Evolutionary conservation across 352 stramenopile genomes (phyloP).

Genomic region (Pythium dissimile): DNA sequence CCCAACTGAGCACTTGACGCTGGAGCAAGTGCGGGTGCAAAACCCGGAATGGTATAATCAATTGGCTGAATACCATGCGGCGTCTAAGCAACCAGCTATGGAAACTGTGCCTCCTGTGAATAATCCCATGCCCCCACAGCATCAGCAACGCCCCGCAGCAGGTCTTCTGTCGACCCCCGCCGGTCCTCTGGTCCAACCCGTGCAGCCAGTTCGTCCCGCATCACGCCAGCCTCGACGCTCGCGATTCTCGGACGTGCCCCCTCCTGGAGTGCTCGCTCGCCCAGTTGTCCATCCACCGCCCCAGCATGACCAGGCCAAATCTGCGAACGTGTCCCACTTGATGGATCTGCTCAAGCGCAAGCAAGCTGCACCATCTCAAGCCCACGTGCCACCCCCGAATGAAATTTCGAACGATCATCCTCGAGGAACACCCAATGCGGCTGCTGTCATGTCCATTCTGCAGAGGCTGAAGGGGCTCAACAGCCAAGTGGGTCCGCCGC

Average conservation of each 20-base stretch:
- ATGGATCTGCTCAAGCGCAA: slow-evolving; percentile 83
- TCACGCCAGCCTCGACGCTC: slow-evolving; percentile 31
- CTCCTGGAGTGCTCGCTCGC: slow-evolving; percentile 10
- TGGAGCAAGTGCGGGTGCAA: slow-evolving; percentile 84
- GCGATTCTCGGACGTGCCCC: slow-evolving; percentile 27
- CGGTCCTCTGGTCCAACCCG: background rate
- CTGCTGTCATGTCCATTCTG: slow-evolving; percentile 83
- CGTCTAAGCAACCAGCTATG: slow-evolving; percentile 18
- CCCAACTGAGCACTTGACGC: slow-evolving; percentile 79
- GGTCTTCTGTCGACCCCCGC: slow-evolving; percentile 12
- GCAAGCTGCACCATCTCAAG: slow-evolving; percentile 22
- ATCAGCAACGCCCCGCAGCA: background rate
- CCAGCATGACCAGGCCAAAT: slow-evolving; percentile 30
- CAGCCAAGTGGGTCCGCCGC: slow-evolving; percentile 14
- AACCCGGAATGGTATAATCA: slow-evolving; percentile 85
- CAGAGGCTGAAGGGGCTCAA: slow-evolving; percentile 75
- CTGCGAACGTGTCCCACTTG: slow-evolving; percentile 73
- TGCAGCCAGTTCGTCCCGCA: slow-evolving; percentile 10
- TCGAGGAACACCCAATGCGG: slow-evolving; percentile 45
- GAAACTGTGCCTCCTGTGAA: slow-evolving; percentile 13
- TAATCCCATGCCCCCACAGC: slow-evolving; percentile 6
- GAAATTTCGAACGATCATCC: slow-evolving; percentile 61
- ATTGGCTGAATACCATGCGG: slow-evolving; percentile 63
- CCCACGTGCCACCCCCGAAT: slow-evolving; percentile 2
- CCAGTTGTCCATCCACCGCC: slow-evolving; percentile 21